These are phyloP conservation scores for Chaetomium tenue DNA, from an alignment of 495 filamentous ascomycete genomes.

Conservation along the genomic window DNA sequence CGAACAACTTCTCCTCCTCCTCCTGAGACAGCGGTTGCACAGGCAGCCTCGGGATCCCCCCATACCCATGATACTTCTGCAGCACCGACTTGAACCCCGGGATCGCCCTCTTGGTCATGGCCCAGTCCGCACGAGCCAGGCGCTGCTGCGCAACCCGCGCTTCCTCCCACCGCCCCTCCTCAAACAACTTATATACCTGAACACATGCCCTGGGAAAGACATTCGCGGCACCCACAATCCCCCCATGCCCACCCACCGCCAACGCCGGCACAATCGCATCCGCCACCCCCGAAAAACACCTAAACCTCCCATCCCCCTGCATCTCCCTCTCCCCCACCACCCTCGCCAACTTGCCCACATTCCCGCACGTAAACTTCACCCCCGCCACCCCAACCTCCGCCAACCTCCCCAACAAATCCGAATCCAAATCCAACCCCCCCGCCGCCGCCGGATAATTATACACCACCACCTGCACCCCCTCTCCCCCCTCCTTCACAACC, in stretches of 20 bases:
- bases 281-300: not conserved
- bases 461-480: not conserved
- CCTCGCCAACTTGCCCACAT: slow-evolving; percentile 7
- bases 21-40: not conserved
- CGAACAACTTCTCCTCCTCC: slow-evolving; percentile 5
- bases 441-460: slow-evolving; percentile 10
- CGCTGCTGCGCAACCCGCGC: not conserved
- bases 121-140: slow-evolving; percentile 10
- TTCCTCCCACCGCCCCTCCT: not conserved
- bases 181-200: not conserved
- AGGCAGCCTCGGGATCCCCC: slow-evolving; percentile 7
- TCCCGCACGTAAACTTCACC: slow-evolving; percentile 10
- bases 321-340: not conserved
- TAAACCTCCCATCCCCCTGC: not conserved
- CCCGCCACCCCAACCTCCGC: not conserved
- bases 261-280: not conserved
- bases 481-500: not conserved
- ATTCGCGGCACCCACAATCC: slow-evolving; percentile 8
- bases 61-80: slow-evolving; percentile 8
- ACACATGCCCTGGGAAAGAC: slow-evolving; percentile 8
- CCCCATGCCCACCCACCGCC: not conserved
- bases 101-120: slow-evolving; percentile 6
- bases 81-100: slow-evolving; percentile 7
- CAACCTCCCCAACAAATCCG: slow-evolving; percentile 5
- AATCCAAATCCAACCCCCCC: slow-evolving; percentile 2